Base-by-base conservation (phyloP, 2,329 filamentous ascomycete genomes). In the Fusarium continuum region DNA sequence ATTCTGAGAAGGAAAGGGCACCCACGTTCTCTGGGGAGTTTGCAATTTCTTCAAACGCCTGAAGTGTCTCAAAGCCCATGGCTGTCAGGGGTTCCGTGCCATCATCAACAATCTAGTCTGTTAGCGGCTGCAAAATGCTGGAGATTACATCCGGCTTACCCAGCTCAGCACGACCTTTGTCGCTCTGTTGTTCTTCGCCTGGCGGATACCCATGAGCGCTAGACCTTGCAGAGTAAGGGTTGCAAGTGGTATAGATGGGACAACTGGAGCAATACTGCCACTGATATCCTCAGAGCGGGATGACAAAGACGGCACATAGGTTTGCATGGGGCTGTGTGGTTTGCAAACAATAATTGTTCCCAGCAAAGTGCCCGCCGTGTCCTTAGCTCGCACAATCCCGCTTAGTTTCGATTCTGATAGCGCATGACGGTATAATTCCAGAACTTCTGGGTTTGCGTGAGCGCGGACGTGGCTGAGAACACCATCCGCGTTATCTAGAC, bases 271-370 rank as follows among this genome's bases (percentile, higher is more conserved):
- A 13, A 93, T 88, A 39, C 96, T 92, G 7, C 92, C 92, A 5
- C 91, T 91, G 6, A 89, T 84, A 4, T 80, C 77, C 40, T 84
- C 79, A 38, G 84, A 82, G 17, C 82, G 81, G 23, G 88, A 85
- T 55, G 86, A 83, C 61, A 95, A 78, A 2, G 85, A 80, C 0
- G 92, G 91, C 45, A 95, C 83, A 68, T 88, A 89, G 23, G 87
- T 86, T 7, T 88, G 85, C 40, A 96, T 78, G 11, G 82, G 80
- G 50, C 90, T 91, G 38, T 86, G 85, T 41, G 85, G 85, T 65
- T 88, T 89, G 77, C 91, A 93, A 34, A 96, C 85, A 61, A 96
- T 88, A 13, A 96, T 87, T 2, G 89, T 93, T 1, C 91, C 92
- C 7, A 96, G 76, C 17, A 96, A 77, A 53, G 89, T 89, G 41